Base-by-base conservation (phyloP, 2,329 filamentous ascomycete genomes). In the Aureobasidium sp. region DNA sequence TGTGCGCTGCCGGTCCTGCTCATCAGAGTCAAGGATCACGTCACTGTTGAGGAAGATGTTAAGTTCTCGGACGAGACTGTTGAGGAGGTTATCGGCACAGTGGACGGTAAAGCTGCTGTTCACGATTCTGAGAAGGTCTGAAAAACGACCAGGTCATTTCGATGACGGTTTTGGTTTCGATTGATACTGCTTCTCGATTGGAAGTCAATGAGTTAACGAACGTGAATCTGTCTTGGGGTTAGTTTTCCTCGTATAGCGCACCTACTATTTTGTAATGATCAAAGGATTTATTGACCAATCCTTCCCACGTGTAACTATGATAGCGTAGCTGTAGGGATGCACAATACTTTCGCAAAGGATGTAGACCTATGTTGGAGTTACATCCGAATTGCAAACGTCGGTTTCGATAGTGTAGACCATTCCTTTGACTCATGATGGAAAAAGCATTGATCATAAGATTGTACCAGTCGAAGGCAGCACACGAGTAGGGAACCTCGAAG, bases 41-140 rank as follows among this genome's bases (percentile, higher is more conserved):
- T 90, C n/a, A 73, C 83, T 1, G 69, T 96, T 5, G 90, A 93
- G 74, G 87, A 92, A 60, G 92, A 97, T 74, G 78, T 96, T 57
- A 85, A 86, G 71, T 92, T 91, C 73, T 90, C 88, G 24, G 92
- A 96, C 70, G 90, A 94, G 81, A 94, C 88, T 0, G 71, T 87
- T 17, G 84, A 82, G 29, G 90, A 96, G 67, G 87, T 96, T 12
- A 50, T 70, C 32, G 67, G 67, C n/a, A 53, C 47, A 43, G 46
- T 32, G 41, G 61, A 51, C 13, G 64, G 63, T 32, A 65, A 63
- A 59, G 63, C 66, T 7, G 37, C 63, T 3, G 34, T 61, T 24
- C 65, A 48, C n/a, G 52, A 61, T 41, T 63, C 55, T 7, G 66
- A 66, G 62, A 66, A 67, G 37, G 63, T 66, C 26, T 67, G 37